A percentile compares a stretch with the other conserved stretches of the same genome.
Evolutionary conservation across 1,139 yeast species (phyloP).

Genomic region (Meyerozyma athensensis): DNA sequence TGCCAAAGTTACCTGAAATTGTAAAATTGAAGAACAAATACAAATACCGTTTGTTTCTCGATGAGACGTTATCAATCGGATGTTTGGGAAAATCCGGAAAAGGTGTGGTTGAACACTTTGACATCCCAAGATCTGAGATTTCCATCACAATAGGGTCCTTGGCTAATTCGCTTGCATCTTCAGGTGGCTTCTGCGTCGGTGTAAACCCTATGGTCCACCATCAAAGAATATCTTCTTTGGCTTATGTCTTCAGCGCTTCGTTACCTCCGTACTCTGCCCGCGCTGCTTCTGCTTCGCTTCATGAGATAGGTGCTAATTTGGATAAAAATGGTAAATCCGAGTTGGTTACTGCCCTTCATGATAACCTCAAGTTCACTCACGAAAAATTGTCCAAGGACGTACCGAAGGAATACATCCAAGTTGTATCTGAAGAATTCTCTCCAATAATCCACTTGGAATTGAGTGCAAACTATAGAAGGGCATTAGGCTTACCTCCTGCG

Average conservation of each 20-base stretch:
- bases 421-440: slow-evolving; percentile 57
- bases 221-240: slow-evolving; percentile 85
- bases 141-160: slow-evolving; percentile 86
- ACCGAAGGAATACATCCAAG: slow-evolving; percentile 24
- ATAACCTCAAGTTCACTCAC: slow-evolving; percentile 19
- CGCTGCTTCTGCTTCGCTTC: slow-evolving; percentile 60
- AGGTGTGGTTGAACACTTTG: slow-evolving; percentile 73
- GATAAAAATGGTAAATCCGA: slow-evolving; percentile 33
- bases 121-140: slow-evolving; percentile 60
- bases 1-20: slow-evolving; percentile 65
- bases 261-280: slow-evolving; percentile 88
- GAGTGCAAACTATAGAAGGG: slow-evolving; percentile 36
- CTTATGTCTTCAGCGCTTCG: slow-evolving; percentile 92
- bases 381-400: slow-evolving; percentile 13
- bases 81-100: slow-evolving; percentile 80
- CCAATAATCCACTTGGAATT: slow-evolving; percentile 66
- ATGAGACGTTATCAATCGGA: slow-evolving; percentile 85
- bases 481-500: slow-evolving; percentile 40
- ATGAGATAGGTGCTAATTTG: slow-evolving; percentile 26
- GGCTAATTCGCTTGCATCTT: slow-evolving; percentile 78
- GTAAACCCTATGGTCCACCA: slow-evolving; percentile 79
- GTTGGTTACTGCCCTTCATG: slow-evolving; percentile 25
- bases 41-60: slow-evolving; percentile 82
- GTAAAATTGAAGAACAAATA: slow-evolving; percentile 72
- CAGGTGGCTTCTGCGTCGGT: slow-evolving; percentile 96